Evolutionary conservation across 495 filamentous ascomycete species (phyloP).

Genomic region (Corynascus novoguineensis): DNA sequence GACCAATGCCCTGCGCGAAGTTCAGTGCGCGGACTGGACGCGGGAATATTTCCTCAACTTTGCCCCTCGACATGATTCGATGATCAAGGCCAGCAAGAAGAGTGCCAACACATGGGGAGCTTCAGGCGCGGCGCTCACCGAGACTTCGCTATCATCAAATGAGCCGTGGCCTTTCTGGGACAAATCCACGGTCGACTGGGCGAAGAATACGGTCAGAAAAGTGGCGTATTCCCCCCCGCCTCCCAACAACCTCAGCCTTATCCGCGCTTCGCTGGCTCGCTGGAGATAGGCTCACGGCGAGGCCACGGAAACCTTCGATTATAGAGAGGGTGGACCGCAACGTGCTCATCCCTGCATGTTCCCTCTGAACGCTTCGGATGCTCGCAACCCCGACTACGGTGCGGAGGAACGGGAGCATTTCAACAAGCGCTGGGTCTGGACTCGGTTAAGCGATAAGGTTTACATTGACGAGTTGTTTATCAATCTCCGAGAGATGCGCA

Average conservation of each 20-base stretch:
- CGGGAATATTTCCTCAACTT: constrained; percentile 5
- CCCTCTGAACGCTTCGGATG: neutral
- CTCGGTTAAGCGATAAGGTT: neutral
- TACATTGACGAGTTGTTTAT: neutral
- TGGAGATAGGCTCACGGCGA: neutral
- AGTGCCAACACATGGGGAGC: too few species aligned
- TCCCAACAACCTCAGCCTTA: neutral
- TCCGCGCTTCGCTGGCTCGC: neutral
- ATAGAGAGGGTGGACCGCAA: constrained; percentile 20
- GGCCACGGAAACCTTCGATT: constrained; percentile 5
- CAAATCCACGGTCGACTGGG: neutral
- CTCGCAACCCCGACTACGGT: neutral
- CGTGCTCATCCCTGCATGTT: constrained; percentile 5
- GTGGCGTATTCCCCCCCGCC: neutral
- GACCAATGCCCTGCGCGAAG: neutral
- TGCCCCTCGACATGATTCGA: too few species aligned
- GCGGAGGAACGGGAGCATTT: neutral
- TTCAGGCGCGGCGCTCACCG: too few species aligned
- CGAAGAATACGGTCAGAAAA: too few species aligned
- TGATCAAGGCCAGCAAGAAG: too few species aligned
- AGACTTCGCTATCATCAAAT: too few species aligned
- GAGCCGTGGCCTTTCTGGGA: too few species aligned
- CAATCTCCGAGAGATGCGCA: neutral
- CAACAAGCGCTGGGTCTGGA: neutral
- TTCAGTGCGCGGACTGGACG: neutral